Conservation (phyloP, 2,329 filamentous ascomycete genomes). For the Aspergillus oerlinghausenensis region DNA sequence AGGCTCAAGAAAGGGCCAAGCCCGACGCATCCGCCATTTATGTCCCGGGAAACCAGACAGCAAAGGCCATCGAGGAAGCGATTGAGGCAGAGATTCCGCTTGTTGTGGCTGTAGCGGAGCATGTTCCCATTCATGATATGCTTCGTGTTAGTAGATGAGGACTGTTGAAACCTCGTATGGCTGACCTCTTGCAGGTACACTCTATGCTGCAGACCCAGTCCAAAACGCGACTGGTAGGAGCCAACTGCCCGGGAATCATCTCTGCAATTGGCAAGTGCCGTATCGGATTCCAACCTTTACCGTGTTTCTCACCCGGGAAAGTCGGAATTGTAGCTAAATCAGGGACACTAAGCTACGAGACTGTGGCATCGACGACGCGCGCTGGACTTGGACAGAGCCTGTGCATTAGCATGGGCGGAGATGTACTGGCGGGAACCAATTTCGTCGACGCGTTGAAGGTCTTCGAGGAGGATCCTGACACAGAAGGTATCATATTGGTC, state of each 20-base stretch:
- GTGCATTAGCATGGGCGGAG: constrained; percentile 73
- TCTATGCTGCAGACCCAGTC: constrained; percentile 67
- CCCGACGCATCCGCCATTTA: constrained; percentile 77
- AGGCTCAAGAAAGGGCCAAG: constrained; percentile 65
- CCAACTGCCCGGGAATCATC: constrained; percentile 79
- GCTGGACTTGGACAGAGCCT: constrained; percentile 73
- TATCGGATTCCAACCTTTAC: constrained; percentile 72
- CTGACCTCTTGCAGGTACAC: constrained; percentile 49
- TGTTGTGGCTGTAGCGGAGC: constrained; percentile 74
- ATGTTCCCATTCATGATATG: constrained; percentile 74
- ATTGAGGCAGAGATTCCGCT: constrained; percentile 74
- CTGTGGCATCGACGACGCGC: constrained; percentile 68
- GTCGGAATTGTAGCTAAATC: constrained; percentile 77
- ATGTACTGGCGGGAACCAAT: constrained; percentile 68
- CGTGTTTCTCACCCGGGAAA: constrained; percentile 64
- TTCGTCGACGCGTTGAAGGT: constrained; percentile 66
- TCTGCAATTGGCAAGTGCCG: constrained; percentile 66
- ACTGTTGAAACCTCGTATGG: constrained; percentile 2
- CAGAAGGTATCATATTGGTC: constrained; percentile 66
- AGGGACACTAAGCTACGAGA: constrained; percentile 74
- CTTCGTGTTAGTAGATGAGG: constrained; percentile 53
- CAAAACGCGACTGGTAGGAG: constrained; percentile 68
- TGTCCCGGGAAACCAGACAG: constrained; percentile 69
- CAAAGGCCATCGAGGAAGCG: constrained; percentile 71
- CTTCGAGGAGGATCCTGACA: constrained; percentile 62